Base-by-base conservation (phyloP, 805 yeast species). In the Zygosaccharomyces bisporus region DNA sequence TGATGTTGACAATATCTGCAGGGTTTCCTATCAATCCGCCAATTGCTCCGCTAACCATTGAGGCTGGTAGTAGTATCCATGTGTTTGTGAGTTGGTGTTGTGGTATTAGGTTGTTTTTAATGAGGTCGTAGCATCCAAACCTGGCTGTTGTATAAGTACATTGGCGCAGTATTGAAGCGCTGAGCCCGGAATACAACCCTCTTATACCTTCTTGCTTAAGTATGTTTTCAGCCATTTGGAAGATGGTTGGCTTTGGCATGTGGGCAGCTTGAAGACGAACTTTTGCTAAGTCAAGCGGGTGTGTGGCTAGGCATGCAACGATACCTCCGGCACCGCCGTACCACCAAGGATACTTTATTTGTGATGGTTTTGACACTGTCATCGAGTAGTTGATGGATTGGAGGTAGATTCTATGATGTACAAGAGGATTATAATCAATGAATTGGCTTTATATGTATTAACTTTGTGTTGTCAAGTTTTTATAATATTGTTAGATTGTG, bases 1-100 rank as follows among this genome's bases (percentile, higher is more conserved):
- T 76, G 51, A 87, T 85, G 55, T 87, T 87, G 30, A 86, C 88
- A 10, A 87, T 83, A 60, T 87, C 96, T 1, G 93, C 80, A 3
- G 95, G 95, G 59, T 87, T 87, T 17, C 96, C 96, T 2, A 85
- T 83, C 17, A 86, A 66, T 7, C 95, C 95, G 49, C 96, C 96
- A 46, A 80, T 64, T 20, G 83, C 85, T 42, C 96, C 95, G 9
- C 90, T 79, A n/a, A 83, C 51, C 93, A 87, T 86, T 4, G 95
- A 86, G 66, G 81, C 74, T 7, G 91, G 88, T 44, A 87, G 68
- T 43, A 87, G 70, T 13, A 77, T 73, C 5, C 72, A 58, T 44
- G 86, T 79, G 4, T 81, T 74, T 4, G 83, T 84, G 20, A 72
- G 68, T 41, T 63, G 64, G 16, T 67, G 69, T 6, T 64, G 52